Conservation (phyloP, 495 filamentous ascomycete genomes). For the Talaromyces nanjingensis region DNA sequence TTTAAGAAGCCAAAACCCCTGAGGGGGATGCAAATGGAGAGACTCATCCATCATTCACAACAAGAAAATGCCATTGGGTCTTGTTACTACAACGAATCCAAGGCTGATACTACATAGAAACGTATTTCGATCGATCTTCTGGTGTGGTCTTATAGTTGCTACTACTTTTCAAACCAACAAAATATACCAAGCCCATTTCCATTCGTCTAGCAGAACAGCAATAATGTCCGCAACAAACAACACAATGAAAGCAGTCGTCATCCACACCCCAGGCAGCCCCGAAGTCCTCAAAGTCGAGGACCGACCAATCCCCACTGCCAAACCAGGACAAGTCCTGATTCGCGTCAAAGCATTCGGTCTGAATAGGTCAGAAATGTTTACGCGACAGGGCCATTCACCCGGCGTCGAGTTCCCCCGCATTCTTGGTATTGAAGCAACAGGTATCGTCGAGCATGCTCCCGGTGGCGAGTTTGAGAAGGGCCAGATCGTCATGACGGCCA, state of each 20-base stretch:
- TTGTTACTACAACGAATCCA: background rate
- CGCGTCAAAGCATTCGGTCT: slow-evolving; percentile 44
- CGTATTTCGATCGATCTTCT: background rate
- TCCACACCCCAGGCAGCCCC: slow-evolving; percentile 27
- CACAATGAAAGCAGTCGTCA: slow-evolving; percentile 36
- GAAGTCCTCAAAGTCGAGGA: slow-evolving; percentile 30
- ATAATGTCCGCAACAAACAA: slow-evolving; percentile 7
- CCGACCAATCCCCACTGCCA: slow-evolving; percentile 28
- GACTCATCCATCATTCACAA: background rate
- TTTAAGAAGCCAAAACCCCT: background rate
- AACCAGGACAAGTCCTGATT: slow-evolving; percentile 38
- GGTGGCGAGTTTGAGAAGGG: slow-evolving; percentile 33
- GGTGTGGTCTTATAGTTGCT: background rate
- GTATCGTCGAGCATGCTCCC: slow-evolving; percentile 34
- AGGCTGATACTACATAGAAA: background rate
- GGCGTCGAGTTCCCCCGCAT: slow-evolving; percentile 38
- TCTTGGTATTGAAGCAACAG: slow-evolving; percentile 47
- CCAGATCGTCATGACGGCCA: slow-evolving; percentile 39
- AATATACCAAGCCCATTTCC: background rate
- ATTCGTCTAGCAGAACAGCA: background rate
- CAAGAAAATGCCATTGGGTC: background rate
- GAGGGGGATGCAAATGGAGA: background rate
- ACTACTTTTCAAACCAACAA: background rate
- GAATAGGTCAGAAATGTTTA: slow-evolving; percentile 51
- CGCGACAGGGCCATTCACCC: slow-evolving; percentile 43